phyloP scores from a whole-genome alignment of 1,284 basidiomycete genomes.

The Moesziomyces sp. region DNA sequence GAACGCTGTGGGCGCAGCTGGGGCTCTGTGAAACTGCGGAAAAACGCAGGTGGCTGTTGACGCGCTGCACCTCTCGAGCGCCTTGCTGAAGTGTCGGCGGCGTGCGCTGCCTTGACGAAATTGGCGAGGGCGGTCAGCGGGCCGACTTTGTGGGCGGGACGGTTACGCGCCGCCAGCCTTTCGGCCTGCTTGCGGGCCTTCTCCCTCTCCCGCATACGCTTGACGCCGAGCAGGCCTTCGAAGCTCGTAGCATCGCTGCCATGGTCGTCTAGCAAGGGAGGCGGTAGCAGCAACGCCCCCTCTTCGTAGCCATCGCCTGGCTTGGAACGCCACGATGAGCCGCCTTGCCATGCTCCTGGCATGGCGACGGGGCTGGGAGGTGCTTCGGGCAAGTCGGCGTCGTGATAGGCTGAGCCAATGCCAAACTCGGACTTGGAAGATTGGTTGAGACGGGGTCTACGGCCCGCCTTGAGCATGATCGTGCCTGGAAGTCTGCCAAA shows the following conservation, averaged over 20 bases:
- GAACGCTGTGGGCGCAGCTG: conserved; percentile 4
- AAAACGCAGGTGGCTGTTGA: conserved; percentile 17
- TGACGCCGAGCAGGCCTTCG: conserved; percentile 59
- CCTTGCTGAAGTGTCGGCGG: conserved; percentile 50
- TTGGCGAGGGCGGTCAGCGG: conserved; percentile 60
- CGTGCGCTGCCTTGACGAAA: conserved; percentile 65
- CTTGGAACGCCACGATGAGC: conserved; percentile 43
- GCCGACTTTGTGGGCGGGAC: conserved; percentile 62
- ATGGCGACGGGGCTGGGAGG: conserved; percentile 63
- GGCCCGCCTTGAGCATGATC: conserved; percentile 34
- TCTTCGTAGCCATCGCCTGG: conserved; percentile 52
- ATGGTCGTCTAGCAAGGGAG: conserved; percentile 62
- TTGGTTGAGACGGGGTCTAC: conserved; percentile 12
- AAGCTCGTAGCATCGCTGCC: conserved; percentile 51
- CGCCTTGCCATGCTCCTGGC: conserved; percentile 63
- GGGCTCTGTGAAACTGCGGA: conserved; percentile 38
- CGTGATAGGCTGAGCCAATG: conserved; percentile 41
- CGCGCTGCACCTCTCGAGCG: conserved; percentile 10
- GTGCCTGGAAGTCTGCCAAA: conserved; percentile 12
- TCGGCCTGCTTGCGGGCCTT: conserved; percentile 54
- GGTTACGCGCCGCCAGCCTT: conserved; percentile 54
- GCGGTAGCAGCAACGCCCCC: conserved; percentile 61
- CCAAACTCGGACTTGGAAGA: conserved; percentile 42
- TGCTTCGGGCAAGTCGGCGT: conserved; percentile 42
- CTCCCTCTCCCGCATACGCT: conserved; percentile 60